Conservation (phyloP, 148 eudicot species). For the Diospyros kaki region DNA sequence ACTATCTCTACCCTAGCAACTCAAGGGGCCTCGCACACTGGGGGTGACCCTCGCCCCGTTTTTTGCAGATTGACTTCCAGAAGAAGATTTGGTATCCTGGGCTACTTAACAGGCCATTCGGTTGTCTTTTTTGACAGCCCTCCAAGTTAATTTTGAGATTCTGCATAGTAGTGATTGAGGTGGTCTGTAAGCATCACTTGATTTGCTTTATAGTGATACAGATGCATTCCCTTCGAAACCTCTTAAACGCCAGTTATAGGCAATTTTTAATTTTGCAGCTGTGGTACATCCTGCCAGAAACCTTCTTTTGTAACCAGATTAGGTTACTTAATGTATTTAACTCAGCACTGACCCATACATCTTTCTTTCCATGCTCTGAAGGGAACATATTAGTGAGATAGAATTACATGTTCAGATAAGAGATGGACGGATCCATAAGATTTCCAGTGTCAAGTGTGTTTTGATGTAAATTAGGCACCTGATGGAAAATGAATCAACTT, state of each 20-base stretch:
- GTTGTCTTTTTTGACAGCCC: neutral
- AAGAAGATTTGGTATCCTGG: neutral
- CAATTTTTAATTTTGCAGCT: too few relatives aligned
- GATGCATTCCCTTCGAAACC: too few relatives aligned
- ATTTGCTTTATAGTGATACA: neutral
- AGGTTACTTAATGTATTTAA: neutral
- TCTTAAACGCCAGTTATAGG: too few relatives aligned
- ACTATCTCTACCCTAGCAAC: too few relatives aligned
- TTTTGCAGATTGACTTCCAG: constrained; percentile 4
- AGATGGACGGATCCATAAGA: neutral
- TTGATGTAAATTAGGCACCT: neutral
- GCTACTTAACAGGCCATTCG: neutral
- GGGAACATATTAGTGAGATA: neutral
- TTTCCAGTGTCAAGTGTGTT: too few relatives aligned
- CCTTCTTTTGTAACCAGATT: neutral
- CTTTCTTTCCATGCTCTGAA: neutral
- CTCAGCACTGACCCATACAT: neutral
- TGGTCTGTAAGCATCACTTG: neutral
- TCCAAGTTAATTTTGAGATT: neutral
- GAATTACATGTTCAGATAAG: neutral
- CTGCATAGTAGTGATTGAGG: neutral
- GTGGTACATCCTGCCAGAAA: neutral
- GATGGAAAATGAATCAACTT: neutral
- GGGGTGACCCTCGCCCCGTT: neutral
- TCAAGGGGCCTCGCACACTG: too few relatives aligned